Percentiles rank a stretch among this genome's conserved stretches.
Evolutionary conservation across 108 stramenopile species (phyloP).

Genomic region (Nitzschia sp.): DNA sequence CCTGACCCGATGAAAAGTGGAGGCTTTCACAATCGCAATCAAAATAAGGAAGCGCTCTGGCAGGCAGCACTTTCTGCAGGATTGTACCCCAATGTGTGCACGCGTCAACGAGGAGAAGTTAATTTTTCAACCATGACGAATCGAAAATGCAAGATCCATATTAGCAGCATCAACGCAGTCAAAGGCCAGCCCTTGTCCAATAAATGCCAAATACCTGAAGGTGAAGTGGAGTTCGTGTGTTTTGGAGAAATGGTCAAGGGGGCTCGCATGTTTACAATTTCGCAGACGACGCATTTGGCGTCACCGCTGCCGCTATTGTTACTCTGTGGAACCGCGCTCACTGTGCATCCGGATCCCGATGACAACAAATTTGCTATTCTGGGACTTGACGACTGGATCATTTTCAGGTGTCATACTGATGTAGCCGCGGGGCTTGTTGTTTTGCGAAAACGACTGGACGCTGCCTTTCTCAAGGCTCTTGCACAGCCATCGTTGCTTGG

Average conservation of each 20-base stretch:
- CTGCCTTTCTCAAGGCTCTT: conserved; percentile 51
- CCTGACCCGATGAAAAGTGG: conserved; percentile 22
- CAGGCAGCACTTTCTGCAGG: conserved; percentile 72
- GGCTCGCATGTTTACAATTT: conserved; percentile 54
- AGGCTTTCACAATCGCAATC: conserved; percentile 61
- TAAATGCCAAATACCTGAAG: conserved; percentile 53
- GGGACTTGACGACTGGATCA: conserved; percentile 73
- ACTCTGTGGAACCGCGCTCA: conserved; percentile 56
- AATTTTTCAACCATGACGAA: conserved; percentile 76
- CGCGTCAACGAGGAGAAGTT: conserved; percentile 51
- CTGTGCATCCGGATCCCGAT: conserved; percentile 40
- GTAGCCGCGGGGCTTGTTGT: conserved; percentile 49
- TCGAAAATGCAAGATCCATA: conserved; percentile 72
- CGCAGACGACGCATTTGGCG: conserved; percentile 63
- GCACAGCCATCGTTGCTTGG: conserved; percentile 38
- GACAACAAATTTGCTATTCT: conserved; percentile 36
- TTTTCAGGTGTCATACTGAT: conserved; percentile 48
- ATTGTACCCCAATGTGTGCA: conserved; percentile 75
- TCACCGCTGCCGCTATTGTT: conserved; percentile 66
- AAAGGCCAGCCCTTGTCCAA: conserved; percentile 58
- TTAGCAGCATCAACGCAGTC: conserved; percentile 68
- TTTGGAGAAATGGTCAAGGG: conserved; percentile 75
- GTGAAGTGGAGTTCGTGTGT: conserved; percentile 65
- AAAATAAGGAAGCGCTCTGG: conserved; percentile 43
- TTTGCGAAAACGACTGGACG: conserved; percentile 58